Evolutionary conservation across 495 filamentous ascomycete genomes (phyloP), one percentile per base, ranked within the genome.

Genomic region (Podospora comata): DNA sequence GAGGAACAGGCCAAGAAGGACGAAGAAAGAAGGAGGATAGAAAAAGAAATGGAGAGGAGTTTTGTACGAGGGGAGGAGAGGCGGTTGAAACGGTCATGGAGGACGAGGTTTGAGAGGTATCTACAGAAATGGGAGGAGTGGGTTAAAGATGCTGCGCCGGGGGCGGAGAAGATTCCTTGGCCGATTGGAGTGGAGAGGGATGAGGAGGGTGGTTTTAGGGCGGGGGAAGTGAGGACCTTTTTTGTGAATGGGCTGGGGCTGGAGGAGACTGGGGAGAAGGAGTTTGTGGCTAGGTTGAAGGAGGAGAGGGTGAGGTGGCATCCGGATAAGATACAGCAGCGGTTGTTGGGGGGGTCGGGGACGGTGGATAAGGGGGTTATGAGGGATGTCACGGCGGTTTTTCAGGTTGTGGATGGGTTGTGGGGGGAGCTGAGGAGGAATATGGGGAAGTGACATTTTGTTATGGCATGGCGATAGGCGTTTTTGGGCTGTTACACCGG

Each of bases 311-410:
- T 98, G 11, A 81, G 93, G 11, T 99, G 95, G 95, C 95, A 99
- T 85, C 95, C 95, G 11, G 95, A 99, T 79, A 99, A 98, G 83
- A 91, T 98, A 39, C 92, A 96, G 82, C 96, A 98, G 79, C 86
- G 89, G 60, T 88, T 94, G 60, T 88, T 94, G 71, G 91, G 92
- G 2, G 87, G 84, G 0, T 19, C n/a, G 55, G 87, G 84, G 0
- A 77, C 84, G 66, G 88, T 92, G 58, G 86, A 90, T 19, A 78
- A 82, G 2, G 87, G 88, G 1, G 85, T 96, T 77, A 89, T 90
- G 79, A 85, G 85, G 61, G 75, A 79, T 62, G 91, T 98, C 18
- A 99, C 94, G 15, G 90, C 90, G 5, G 90, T 97, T 11, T 99
- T 99, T 73, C 94, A 98, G 81, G 88, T 91, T 59, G 84, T 99